Percentiles rank a stretch among this genome's conserved stretches.
Conservation (phyloP, 768 basidiomycete genomes). For the Trametes cubensis region DNA sequence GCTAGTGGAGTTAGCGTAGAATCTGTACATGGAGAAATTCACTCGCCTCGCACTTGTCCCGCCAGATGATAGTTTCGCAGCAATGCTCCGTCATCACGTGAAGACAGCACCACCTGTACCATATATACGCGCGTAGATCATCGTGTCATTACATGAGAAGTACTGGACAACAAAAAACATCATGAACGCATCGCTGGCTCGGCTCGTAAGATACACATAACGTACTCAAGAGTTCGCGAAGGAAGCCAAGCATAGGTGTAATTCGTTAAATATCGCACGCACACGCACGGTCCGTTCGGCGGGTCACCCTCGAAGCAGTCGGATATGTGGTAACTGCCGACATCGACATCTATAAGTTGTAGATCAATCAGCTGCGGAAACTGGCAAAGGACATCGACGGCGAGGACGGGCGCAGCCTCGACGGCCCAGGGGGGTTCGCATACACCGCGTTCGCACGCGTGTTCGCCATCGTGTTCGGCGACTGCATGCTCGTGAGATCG, state of each 20-base stretch:
- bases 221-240: not conserved
- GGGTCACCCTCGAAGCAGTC: too few relatives aligned
- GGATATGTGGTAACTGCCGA: not conserved
- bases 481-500: constrained; percentile 28
- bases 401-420: constrained; percentile 21
- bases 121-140: not conserved
- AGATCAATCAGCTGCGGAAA: constrained; percentile 9
- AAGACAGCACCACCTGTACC: not conserved
- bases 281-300: not conserved
- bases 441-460: constrained; percentile 28
- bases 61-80: too few relatives aligned
- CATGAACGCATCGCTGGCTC: constrained; percentile 4
- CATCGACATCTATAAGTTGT: not conserved
- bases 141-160: constrained; percentile 7
- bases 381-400: constrained; percentile 26
- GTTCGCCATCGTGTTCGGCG: constrained; percentile 32
- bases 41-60: too few relatives aligned
- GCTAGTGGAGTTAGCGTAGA: too few relatives aligned
- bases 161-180: constrained; percentile 9
- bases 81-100: too few relatives aligned
- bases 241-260: not conserved
- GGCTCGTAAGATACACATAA: constrained; percentile 13
- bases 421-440: not conserved
- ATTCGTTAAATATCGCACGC: not conserved
- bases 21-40: too few relatives aligned